These are phyloP conservation scores for Clavaria fumosa DNA, from an alignment of 768 basidiomycete species.

Conservation along the genomic window DNA sequence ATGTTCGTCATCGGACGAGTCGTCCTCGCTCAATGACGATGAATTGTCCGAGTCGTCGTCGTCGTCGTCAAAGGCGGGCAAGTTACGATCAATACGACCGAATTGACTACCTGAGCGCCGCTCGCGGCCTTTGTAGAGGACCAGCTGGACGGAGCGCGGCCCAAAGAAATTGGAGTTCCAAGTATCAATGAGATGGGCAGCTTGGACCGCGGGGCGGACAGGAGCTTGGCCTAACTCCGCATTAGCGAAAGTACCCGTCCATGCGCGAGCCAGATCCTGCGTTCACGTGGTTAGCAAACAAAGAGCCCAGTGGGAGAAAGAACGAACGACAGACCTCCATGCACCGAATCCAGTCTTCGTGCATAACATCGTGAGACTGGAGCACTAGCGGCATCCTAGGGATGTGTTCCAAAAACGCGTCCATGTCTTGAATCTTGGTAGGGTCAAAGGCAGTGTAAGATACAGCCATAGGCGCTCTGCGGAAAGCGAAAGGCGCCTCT, in stretches of 20 bases:
- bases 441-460: slow-evolving; percentile 50
- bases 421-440: slow-evolving; percentile 66
- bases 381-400: slow-evolving; percentile 64
- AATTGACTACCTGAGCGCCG: slow-evolving; percentile 51
- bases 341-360: slow-evolving; percentile 68
- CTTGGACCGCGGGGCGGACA: too few relatives aligned
- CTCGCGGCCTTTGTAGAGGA: slow-evolving; percentile 69
- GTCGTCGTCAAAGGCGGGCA: slow-evolving; percentile 33
- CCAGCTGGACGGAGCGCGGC: slow-evolving; percentile 58
- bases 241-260: slow-evolving; percentile 70
- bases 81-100: slow-evolving; percentile 38
- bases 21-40: slow-evolving; percentile 28
- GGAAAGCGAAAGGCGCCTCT: slow-evolving; percentile 48
- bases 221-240: too few relatives aligned
- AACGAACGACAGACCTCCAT: slow-evolving; percentile 39
- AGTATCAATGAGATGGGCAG: slow-evolving; percentile 61
- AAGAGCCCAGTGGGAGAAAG: background rate
- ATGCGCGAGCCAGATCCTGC: slow-evolving; percentile 67
- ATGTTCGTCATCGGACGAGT: slow-evolving; percentile 27
- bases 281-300: slow-evolving; percentile 3
- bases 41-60: slow-evolving; percentile 24
- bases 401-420: slow-evolving; percentile 47
- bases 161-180: slow-evolving; percentile 73
- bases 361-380: slow-evolving; percentile 59
- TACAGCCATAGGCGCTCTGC: slow-evolving; percentile 56